Base-by-base conservation (phyloP, 2,329 filamentous ascomycete species). In the Talaromyces sp. region DNA sequence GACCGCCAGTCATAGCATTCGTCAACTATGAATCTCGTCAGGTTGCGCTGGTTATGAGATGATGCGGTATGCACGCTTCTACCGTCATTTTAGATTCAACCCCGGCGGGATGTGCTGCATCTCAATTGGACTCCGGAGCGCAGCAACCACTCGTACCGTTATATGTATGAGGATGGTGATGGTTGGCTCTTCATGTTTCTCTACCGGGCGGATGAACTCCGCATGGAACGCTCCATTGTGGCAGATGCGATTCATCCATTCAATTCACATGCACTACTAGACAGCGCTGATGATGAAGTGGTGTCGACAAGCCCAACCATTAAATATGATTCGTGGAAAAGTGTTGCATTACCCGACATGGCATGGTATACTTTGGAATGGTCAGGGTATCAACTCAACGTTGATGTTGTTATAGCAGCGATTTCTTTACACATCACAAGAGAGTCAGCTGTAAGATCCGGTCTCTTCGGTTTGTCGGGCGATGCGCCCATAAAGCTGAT, bases 401-500 rank as follows among this genome's bases (percentile, higher is more conserved):
- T 61, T 35, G 9, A 61, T 25, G 9, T 61, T 37, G 33, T 37
- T 5, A 50, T 50, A 10, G 45, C 49, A 22, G 54, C 66, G 2
- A 45, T 67, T 31, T 35, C 64, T 57, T 22, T 67, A 22, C 66
- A 66, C 39, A 61, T 61, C n/a, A 22, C 59, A 10, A 47, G 33
- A 17, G 25, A 59, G 15, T 15, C 31, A 1, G 37, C 45, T 50
- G 19, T 45, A n/a, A 59, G 22, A 4, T 59, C 43, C 6, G 66
- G 64, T 6, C 19, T 62, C 27, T 66, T 67, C 39, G 56, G 64
- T 4, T 39, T 66, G 17, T 35, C 64, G 39, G 57, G 54, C 2
- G 64, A 67, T 37, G 56, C 66, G 17, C 64, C 59, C 19, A 61
- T 66, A 43, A 61, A 67, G 52, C 39, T 67, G 33, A 61, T 66